phyloP scores from a whole-genome alignment of 345 rosid species.

The Pugionium dolabratum region DNA sequence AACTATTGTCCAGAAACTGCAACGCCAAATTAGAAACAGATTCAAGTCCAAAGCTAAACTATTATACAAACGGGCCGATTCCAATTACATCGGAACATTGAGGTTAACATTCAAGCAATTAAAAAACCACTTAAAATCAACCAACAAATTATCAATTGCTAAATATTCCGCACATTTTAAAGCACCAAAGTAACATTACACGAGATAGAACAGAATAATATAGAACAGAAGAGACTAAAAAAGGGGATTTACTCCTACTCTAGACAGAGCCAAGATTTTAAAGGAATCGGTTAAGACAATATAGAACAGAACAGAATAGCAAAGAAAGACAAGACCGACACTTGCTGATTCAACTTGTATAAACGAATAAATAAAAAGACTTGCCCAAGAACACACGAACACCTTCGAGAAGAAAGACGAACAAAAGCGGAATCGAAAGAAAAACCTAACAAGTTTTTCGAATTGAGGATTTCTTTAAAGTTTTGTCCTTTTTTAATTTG shows the following conservation, averaged over 20 bases:
- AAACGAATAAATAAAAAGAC: background rate
- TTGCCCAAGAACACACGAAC: slow-evolving; percentile 8
- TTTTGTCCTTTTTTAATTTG: slow-evolving; percentile 8
- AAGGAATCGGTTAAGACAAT: slow-evolving; percentile 2
- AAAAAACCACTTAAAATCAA: too few species aligned
- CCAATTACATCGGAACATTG: too few species aligned
- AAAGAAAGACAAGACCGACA: slow-evolving; percentile 10
- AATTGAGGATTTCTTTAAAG: slow-evolving; percentile 23
- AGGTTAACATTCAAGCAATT: too few species aligned
- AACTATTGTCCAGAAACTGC: slow-evolving; percentile 11
- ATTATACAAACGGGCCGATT: background rate
- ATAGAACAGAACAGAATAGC: slow-evolving; percentile 6
- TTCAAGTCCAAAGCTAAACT: background rate
- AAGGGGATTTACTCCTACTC: background rate
- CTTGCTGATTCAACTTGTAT: too few species aligned
- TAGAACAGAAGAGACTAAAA: background rate
- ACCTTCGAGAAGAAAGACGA: slow-evolving; percentile 22
- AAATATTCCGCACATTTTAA: background rate
- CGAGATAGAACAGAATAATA: background rate
- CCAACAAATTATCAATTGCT: too few species aligned
- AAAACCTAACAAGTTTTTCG: slow-evolving; percentile 25
- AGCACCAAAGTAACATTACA: slow-evolving; percentile 6
- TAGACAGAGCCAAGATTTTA: background rate
- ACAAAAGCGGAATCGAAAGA: slow-evolving; percentile 23
- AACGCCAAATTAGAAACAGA: slow-evolving; percentile 15